phyloP scores from a whole-genome alignment of 306 rosid genomes.

The Cucumis melo region DNA sequence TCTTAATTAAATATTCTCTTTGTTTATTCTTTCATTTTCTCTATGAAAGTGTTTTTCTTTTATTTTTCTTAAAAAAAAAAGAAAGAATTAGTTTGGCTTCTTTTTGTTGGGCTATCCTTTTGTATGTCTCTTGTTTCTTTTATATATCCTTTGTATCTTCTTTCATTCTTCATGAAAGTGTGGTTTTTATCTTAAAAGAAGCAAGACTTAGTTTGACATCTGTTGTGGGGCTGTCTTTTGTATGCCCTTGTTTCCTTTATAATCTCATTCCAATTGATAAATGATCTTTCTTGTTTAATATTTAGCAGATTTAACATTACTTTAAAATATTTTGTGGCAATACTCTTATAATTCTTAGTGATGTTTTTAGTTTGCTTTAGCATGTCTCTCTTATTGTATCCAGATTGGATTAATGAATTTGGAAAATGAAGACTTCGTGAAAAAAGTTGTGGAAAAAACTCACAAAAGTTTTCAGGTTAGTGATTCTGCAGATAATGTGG shows the following conservation, averaged over 20 bases:
- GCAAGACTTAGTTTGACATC: not conserved
- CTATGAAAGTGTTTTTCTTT: not conserved
- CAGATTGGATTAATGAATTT: constrained; percentile 86
- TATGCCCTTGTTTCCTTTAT: not conserved
- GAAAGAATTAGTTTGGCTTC: not conserved
- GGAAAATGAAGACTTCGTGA: constrained; percentile 67
- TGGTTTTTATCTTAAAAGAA: not conserved
- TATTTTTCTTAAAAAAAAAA: not conserved
- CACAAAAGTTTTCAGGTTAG: constrained; percentile 70
- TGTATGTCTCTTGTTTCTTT: not conserved
- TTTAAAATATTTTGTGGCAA: not conserved
- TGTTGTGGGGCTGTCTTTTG: not conserved
- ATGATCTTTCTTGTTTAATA: not conserved
- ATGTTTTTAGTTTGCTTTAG: not conserved
- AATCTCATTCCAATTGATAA: not conserved
- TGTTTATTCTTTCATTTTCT: no score
- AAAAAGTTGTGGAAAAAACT: constrained; percentile 52
- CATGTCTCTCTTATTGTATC: not conserved
- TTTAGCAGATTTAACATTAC: not conserved
- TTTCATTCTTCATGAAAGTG: not conserved
- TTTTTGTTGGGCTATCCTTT: not conserved
- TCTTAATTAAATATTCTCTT: not conserved
- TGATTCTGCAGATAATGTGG: not conserved
- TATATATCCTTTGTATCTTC: not conserved
- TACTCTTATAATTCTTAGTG: not conserved